Conservation (phyloP, 1,139 yeast species). For the Taiozyma sp. region DNA sequence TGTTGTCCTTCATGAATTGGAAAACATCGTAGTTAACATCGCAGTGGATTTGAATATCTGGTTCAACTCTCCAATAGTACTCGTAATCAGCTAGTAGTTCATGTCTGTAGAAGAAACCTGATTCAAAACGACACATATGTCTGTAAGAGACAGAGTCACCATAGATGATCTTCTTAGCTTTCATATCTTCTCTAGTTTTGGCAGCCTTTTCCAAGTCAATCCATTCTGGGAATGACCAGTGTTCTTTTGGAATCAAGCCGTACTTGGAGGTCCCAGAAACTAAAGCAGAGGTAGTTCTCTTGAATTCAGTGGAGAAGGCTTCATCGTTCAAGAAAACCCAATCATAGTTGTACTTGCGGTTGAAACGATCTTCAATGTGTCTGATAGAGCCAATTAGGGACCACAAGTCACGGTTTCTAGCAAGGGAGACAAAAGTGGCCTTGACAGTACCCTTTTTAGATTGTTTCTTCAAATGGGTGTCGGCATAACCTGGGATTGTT, state of each 20-base stretch:
- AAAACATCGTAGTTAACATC: slow-evolving; percentile 22
- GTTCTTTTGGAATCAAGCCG: slow-evolving; percentile 44
- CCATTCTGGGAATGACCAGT: slow-evolving; percentile 55
- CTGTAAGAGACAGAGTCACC: slow-evolving; percentile 63
- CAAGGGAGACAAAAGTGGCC: slow-evolving; percentile 72
- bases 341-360: slow-evolving; percentile 55
- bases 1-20: slow-evolving; percentile 24
- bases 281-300: slow-evolving; percentile 27
- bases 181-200: slow-evolving; percentile 32
- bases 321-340: slow-evolving; percentile 46
- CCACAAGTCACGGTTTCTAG: slow-evolving; percentile 65
- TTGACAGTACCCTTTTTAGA: slow-evolving; percentile 35
- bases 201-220: slow-evolving; percentile 49
- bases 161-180: slow-evolving; percentile 43
- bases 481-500: slow-evolving; percentile 11
- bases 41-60: slow-evolving; percentile 44
- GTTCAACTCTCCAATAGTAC: slow-evolving; percentile 89
- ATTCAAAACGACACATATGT: slow-evolving; percentile 90
- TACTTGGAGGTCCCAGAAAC: slow-evolving; percentile 46
- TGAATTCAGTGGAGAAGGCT: slow-evolving; percentile 43
- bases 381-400: slow-evolving; percentile 56
- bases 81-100: slow-evolving; percentile 18
- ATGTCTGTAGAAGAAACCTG: slow-evolving; percentile 66
- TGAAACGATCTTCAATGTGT: slow-evolving; percentile 70
- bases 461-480: slow-evolving; percentile 18